These are phyloP conservation scores for Protea cynaroides DNA, from an alignment of 164 flowering plant species.

Conservation along the genomic window DNA sequence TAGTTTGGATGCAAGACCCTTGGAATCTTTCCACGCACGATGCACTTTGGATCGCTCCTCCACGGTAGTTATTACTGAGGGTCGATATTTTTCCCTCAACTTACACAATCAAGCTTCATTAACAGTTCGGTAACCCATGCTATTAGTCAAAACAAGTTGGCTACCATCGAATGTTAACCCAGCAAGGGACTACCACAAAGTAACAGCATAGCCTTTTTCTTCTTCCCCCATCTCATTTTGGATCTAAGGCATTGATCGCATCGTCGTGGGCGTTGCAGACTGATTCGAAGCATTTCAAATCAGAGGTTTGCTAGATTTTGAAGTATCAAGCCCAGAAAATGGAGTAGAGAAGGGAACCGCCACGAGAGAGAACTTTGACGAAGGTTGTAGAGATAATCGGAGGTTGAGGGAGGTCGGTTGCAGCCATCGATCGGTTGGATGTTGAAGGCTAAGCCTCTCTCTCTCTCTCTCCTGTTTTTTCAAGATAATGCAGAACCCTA, in stretches of 20 bases:
- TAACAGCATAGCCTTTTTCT: too few relatives aligned
- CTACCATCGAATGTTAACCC: conserved; percentile 99
- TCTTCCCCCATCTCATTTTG: too few relatives aligned
- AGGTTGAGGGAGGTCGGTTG: too few relatives aligned
- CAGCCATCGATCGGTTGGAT: too few relatives aligned
- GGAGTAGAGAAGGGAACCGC: conserved; percentile 1
- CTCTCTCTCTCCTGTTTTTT: too few relatives aligned
- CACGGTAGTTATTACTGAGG: conserved; percentile 49
- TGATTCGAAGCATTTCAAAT: conserved; percentile 9
- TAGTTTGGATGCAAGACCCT: conserved; percentile 76
- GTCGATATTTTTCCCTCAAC: conserved; percentile 73
- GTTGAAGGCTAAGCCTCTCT: too few relatives aligned
- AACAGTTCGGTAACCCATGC: conserved; percentile 91
- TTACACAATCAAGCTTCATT: conserved; percentile 63
- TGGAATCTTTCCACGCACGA: conserved; percentile 58
- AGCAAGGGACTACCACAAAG: conserved; percentile 88
- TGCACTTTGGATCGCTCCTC: conserved; percentile 86
- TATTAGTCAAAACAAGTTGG: conserved; percentile 93
- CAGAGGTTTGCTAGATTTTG: conserved; percentile 9
- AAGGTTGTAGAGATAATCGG: too few relatives aligned
- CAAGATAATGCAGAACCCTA: too few relatives aligned
- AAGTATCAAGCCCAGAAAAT: conserved; percentile 6
- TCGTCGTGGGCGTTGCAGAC: conserved; percentile 8
- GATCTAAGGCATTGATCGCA: conserved; percentile 7
- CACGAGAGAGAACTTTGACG: not conserved